Evolutionary conservation across 371 early-diverging fungal species (phyloP).

Genomic region (Chytridiales sp.): DNA sequence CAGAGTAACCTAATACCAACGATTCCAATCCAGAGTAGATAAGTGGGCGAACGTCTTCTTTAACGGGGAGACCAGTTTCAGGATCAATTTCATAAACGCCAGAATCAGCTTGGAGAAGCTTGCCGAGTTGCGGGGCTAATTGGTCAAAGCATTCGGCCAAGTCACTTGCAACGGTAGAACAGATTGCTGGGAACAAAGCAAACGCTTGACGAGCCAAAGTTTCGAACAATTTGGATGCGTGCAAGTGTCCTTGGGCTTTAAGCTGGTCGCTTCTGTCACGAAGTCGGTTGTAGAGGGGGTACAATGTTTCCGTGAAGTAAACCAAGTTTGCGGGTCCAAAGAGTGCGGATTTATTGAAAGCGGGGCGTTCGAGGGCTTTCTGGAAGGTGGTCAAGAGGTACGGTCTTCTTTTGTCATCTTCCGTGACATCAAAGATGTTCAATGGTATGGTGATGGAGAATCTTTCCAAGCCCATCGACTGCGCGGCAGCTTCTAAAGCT

Average conservation of each 20-base stretch:
- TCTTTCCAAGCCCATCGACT: slow-evolving; percentile 74
- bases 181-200: slow-evolving; percentile 83
- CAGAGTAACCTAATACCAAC: slow-evolving; percentile 61
- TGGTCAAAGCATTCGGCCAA: slow-evolving; percentile 36
- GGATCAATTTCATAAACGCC: slow-evolving; percentile 66
- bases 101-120: slow-evolving; percentile 41
- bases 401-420: slow-evolving; percentile 43
- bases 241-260: slow-evolving; percentile 54
- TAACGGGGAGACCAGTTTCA: slow-evolving; percentile 45
- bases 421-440: slow-evolving; percentile 66
- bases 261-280: slow-evolving; percentile 64
- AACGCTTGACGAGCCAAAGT: slow-evolving; percentile 88
- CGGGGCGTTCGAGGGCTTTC: slow-evolving; percentile 34
- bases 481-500: slow-evolving; percentile 76
- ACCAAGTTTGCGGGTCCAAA: slow-evolving; percentile 75
- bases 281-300: slow-evolving; percentile 78
- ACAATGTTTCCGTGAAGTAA: slow-evolving; percentile 68
- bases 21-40: slow-evolving; percentile 73
- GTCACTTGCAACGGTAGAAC: slow-evolving; percentile 74
- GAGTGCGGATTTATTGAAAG: slow-evolving; percentile 4
- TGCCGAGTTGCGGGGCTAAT: slow-evolving; percentile 36
- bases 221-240: slow-evolving; percentile 89
- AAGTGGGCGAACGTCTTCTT: slow-evolving; percentile 71
- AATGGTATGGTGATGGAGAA: slow-evolving; percentile 82
- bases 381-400: slow-evolving; percentile 46